Evolutionary conservation across 192 early-diverging fungal species (phyloP).

Genomic region (Coemansia sp.): DNA sequence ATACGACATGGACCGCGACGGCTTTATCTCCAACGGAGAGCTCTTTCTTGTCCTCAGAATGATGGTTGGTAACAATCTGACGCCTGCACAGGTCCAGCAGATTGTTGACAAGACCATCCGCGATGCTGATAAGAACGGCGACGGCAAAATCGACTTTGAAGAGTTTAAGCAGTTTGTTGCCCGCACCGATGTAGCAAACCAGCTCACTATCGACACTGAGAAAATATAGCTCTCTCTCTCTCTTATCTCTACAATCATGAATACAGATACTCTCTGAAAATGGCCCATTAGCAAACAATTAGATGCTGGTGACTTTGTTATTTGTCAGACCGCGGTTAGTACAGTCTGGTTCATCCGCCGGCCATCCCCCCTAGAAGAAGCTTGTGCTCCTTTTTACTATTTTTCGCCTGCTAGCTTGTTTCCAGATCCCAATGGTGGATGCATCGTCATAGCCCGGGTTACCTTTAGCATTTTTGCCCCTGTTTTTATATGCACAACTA

Average conservation of each 20-base stretch:
- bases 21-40: constrained; percentile 98
- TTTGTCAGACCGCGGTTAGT: constrained; percentile 9
- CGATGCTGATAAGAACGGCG: constrained; percentile 93
- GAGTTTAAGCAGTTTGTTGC: constrained; percentile 97
- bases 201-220: constrained; percentile 84
- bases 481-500: neutral
- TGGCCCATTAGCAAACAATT: too few species aligned
- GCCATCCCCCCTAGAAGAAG: constrained; percentile 23
- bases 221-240: constrained; percentile 23
- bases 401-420: constrained; percentile 22
- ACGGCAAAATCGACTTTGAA: constrained; percentile 95
- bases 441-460: neutral
- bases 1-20: constrained; percentile 99
- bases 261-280: neutral
- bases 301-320: too few species aligned
- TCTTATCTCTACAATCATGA: too few species aligned
- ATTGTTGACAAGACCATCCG: constrained; percentile 99
- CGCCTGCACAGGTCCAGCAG: constrained; percentile 96
- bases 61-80: constrained; percentile 99
- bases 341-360: constrained; percentile 9
- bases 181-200: constrained; percentile 91
- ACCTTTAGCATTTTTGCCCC: neutral
- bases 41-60: constrained; percentile 97
- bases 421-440: constrained; percentile 21
- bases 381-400: constrained; percentile 45